phyloP scores from a whole-genome alignment of 2,329 filamentous ascomycete species.

The Coniochaeta ligniaria region DNA sequence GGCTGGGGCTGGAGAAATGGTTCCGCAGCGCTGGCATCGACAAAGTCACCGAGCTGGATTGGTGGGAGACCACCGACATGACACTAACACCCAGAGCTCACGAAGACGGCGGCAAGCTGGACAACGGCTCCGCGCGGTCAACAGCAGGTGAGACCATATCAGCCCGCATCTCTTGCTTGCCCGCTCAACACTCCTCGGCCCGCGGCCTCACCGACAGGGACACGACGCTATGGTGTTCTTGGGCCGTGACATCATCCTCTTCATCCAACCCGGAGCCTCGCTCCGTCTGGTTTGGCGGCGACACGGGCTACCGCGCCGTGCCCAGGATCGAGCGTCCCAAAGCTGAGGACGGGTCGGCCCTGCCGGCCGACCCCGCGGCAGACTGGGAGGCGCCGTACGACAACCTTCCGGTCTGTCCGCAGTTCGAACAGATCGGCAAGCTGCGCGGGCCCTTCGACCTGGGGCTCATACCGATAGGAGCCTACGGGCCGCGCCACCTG shows the following conservation, averaged over 20 bases:
- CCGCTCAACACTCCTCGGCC: slow-evolving; percentile 75
- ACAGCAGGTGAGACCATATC: slow-evolving; percentile 43
- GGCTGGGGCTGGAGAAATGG: slow-evolving; percentile 76
- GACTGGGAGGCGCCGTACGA: slow-evolving; percentile 65
- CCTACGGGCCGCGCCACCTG: slow-evolving; percentile 65
- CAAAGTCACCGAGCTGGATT: slow-evolving; percentile 84
- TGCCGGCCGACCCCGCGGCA: background rate
- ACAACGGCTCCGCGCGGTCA: slow-evolving; percentile 8
- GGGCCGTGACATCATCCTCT: slow-evolving; percentile 66
- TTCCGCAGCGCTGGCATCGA: slow-evolving; percentile 63
- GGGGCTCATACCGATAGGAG: slow-evolving; percentile 88
- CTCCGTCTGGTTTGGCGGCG: slow-evolving; percentile 82
- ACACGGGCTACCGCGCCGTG: slow-evolving; percentile 84
- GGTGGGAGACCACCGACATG: slow-evolving; percentile 85
- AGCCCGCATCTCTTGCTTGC: slow-evolving; percentile 70
- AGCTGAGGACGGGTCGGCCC: slow-evolving; percentile 36
- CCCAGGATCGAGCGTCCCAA: slow-evolving; percentile 47
- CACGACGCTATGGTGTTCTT: slow-evolving; percentile 81
- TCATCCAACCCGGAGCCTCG: slow-evolving; percentile 25
- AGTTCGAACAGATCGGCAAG: slow-evolving; percentile 76
- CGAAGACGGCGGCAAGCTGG: slow-evolving; percentile 17
- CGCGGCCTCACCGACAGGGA: slow-evolving; percentile 62
- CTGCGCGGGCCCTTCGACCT: slow-evolving; percentile 82
- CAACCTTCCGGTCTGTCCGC: slow-evolving; percentile 66
- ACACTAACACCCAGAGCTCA: slow-evolving; percentile 34